A percentile compares a stretch with the other conserved stretches of the same genome.
These are phyloP conservation scores for Amniculicola lignicola DNA, from an alignment of 495 filamentous ascomycete genomes.

Conservation along the genomic window DNA sequence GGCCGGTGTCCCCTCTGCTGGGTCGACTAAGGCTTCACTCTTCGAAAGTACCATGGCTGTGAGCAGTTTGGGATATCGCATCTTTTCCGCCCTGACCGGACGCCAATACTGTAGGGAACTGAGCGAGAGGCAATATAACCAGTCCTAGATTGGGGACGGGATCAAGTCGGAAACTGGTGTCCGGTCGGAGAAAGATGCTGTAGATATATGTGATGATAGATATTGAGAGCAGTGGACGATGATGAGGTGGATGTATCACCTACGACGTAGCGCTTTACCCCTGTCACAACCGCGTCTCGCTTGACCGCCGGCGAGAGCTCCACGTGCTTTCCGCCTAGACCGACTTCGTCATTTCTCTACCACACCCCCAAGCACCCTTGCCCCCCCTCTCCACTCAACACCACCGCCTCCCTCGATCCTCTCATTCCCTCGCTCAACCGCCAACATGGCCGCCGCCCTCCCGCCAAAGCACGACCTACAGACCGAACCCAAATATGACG, in stretches of 20 bases:
- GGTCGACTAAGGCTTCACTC: slow-evolving; percentile 9
- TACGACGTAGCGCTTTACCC: background rate
- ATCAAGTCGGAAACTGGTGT: no score
- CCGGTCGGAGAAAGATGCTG: no score
- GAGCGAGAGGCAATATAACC: no score
- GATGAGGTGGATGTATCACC: slow-evolving; percentile 2
- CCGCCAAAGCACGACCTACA: slow-evolving; percentile 44
- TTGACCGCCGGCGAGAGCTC: background rate
- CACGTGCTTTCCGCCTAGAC: slow-evolving; percentile 22
- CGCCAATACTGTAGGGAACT: no score
- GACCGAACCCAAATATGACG: slow-evolving; percentile 86
- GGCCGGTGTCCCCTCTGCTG: background rate
- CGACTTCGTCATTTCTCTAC: slow-evolving; percentile 21
- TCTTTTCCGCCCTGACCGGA: no score
- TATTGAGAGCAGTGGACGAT: background rate
- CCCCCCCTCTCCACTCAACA: background rate
- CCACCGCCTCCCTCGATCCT: background rate
- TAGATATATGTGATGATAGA: no score
- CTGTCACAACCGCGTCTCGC: background rate
- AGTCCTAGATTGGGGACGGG: no score
- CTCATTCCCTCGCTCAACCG: background rate
- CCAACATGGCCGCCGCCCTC: slow-evolving; percentile 27
- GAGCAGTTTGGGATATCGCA: no score
- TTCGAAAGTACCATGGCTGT: background rate
- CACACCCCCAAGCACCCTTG: background rate